Evolutionary conservation across 2,329 filamentous ascomycete species (phyloP).

Genomic region (Exophiala sp.): DNA sequence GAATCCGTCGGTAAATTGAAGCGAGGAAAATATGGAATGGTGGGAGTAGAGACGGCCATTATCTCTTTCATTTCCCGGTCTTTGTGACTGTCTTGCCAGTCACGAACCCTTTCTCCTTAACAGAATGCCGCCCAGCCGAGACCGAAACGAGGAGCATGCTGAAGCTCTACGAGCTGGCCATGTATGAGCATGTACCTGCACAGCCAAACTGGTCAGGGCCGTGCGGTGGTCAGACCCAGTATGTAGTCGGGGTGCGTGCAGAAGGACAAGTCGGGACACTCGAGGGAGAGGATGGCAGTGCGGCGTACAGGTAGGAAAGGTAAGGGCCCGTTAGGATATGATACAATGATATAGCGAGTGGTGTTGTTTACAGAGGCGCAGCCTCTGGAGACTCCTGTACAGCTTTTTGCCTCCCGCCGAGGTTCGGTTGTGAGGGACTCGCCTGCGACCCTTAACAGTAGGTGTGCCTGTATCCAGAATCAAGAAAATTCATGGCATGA

Average conservation of each 20-base stretch:
- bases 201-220: background rate
- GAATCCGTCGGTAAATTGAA: conserved; percentile 30
- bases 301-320: background rate
- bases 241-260: background rate
- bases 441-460: background rate
- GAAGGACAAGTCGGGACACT: background rate
- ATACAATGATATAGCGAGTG: background rate
- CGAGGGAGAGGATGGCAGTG: background rate
- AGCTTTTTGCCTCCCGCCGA: background rate
- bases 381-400: background rate
- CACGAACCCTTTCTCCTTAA: conserved; percentile 7
- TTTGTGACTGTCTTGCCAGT: conserved; percentile 8
- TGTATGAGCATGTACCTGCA: background rate
- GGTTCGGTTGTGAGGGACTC: too few relatives aligned
- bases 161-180: too few relatives aligned
- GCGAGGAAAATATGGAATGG: conserved; percentile 21
- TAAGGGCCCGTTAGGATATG: too few relatives aligned
- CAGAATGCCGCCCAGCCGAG: conserved; percentile 10
- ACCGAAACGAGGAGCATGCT: conserved; percentile 16
- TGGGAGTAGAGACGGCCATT: conserved; percentile 27
- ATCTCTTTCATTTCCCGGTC: conserved; percentile 6
- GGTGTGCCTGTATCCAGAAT: background rate
- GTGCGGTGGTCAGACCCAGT: conserved; percentile 1
- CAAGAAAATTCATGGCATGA: background rate
- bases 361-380: background rate